A percentile compares a stretch with the other conserved stretches of the same genome.
Evolutionary conservation across 148 eudicot species (phyloP).

Genomic region (Amaranthus hypochondriacus): DNA sequence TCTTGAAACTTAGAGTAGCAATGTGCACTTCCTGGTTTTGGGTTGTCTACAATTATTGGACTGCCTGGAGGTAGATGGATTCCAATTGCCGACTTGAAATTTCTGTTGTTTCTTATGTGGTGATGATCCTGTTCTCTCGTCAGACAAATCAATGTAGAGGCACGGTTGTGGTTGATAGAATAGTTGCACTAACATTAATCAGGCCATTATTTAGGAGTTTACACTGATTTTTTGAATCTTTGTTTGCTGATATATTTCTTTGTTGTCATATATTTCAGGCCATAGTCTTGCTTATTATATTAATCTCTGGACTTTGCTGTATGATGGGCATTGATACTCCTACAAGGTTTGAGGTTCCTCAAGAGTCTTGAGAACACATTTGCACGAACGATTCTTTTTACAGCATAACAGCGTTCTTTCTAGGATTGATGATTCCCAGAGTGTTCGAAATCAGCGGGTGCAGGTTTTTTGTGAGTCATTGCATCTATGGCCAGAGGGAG

Average conservation of each 20-base stretch:
- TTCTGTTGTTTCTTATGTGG: neutral
- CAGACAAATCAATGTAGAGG: neutral
- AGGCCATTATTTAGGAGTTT: no score
- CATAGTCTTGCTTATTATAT: constrained; percentile 68
- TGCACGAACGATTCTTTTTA: constrained; percentile 9
- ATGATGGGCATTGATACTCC: constrained; percentile 98
- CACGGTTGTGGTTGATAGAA: neutral
- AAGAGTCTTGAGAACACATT: constrained; percentile 45
- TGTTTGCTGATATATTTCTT: constrained; percentile 11
- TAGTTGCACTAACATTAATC: neutral
- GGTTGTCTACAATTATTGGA: no score
- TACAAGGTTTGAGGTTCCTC: constrained; percentile 83
- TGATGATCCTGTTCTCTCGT: neutral
- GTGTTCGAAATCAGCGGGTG: constrained; percentile 16
- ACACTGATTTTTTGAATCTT: no score
- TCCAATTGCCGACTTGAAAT: no score
- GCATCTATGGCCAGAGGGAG: constrained; percentile 25
- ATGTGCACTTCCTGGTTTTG: no score
- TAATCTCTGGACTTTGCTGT: constrained; percentile 94
- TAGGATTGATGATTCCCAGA: constrained; percentile 12
- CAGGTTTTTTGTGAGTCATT: constrained; percentile 17
- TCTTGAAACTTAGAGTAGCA: no score
- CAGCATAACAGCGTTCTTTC: constrained; percentile 15
- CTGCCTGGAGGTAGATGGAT: no score
- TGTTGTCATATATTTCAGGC: constrained; percentile 40